Conservation (phyloP, 306 rosid species). For the Herpetospermum pedunculosum region DNA sequence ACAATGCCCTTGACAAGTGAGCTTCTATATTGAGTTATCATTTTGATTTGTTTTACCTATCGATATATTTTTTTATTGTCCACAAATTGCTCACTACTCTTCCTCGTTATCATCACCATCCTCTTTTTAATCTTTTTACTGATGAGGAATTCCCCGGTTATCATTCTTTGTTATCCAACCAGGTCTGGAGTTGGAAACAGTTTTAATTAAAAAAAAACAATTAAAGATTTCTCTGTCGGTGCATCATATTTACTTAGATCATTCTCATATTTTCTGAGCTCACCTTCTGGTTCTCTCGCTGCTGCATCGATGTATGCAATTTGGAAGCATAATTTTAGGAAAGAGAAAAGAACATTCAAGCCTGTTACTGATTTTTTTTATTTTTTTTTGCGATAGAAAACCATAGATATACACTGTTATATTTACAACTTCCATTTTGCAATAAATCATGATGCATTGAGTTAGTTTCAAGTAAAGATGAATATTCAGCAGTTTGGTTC, state of each 20-base stretch:
- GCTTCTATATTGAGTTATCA: conserved; percentile 13
- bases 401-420: background rate
- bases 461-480: background rate
- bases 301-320: background rate
- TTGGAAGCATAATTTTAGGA: background rate
- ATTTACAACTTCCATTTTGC: background rate
- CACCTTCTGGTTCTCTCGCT: background rate
- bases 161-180: background rate
- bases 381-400: too few species aligned
- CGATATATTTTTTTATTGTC: background rate
- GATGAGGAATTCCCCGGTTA: background rate
- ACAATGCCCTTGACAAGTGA: conserved; percentile 94
- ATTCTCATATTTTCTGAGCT: background rate
- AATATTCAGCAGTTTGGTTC: background rate
- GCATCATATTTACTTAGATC: background rate
- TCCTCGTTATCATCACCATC: background rate
- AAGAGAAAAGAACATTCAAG: background rate
- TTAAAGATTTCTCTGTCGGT: background rate
- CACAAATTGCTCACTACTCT: background rate
- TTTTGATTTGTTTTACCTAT: background rate
- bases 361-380: background rate
- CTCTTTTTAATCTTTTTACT: background rate
- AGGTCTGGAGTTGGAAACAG: background rate
- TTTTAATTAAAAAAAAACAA: background rate
- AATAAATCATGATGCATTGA: background rate